Conservation (phyloP, 73 alveolate species). For the Paramecium tetraurelia region DNA sequence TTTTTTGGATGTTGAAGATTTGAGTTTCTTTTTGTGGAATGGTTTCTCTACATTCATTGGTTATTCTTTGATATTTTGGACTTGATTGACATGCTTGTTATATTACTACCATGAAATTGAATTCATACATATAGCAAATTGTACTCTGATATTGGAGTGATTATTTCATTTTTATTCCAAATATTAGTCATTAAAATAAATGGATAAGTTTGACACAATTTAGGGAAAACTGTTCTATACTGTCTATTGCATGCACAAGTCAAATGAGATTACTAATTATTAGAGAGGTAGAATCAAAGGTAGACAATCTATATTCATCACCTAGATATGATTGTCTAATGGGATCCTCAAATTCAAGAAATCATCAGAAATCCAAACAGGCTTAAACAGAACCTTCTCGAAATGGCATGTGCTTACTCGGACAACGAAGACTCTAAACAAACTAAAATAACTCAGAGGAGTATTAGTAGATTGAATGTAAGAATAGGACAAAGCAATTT, state of each 20-base stretch:
- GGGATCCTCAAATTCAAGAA: not conserved
- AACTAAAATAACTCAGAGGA: not conserved
- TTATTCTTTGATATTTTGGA: not conserved
- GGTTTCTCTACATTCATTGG: slow-evolving; percentile 8
- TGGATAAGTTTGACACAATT: slow-evolving; percentile 10
- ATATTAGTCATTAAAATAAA: slow-evolving; percentile 28
- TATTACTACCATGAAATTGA: not conserved
- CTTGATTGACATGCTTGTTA: not conserved
- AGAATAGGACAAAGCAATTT: not conserved
- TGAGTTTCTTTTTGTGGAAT: not conserved
- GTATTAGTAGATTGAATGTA: not conserved
- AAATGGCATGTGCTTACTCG: not conserved
- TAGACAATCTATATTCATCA: not conserved
- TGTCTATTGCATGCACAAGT: not conserved
- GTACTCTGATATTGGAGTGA: slow-evolving; percentile 27
- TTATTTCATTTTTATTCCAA: slow-evolving; percentile 19
- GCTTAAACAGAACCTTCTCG: not conserved
- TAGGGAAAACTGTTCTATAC: slow-evolving; percentile 33
- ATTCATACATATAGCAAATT: not conserved
- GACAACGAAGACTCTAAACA: not conserved
- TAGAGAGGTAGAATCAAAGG: not conserved
- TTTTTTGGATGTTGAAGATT: not conserved
- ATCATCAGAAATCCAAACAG: not conserved
- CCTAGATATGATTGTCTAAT: not conserved
- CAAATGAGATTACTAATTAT: not conserved